These are phyloP conservation scores for Helianthus annuus DNA, from an alignment of 129 eudicot species.

Conservation along the genomic window HanXRQr2.0-SUNRISE NC_035445.2:121392745-121393244, in stretches of 20 bases:
- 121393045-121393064: slow-evolving; percentile 13
- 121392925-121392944: no score
- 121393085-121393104: slow-evolving; percentile 7
- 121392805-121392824: no score
- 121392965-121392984: not conserved
- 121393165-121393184: slow-evolving; percentile 4
- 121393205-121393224: not conserved
- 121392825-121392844: no score
- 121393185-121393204: slow-evolving; percentile 7
- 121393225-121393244: not conserved
- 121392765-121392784: no score
- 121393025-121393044: slow-evolving; percentile 26
- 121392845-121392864: no score
- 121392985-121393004: slow-evolving; percentile 16
- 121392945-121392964: no score
- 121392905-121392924: no score
- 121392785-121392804: no score
- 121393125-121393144: slow-evolving; percentile 19
- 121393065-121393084: slow-evolving; percentile 1
- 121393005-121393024: slow-evolving; percentile 24
- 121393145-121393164: not conserved
- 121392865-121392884: no score
- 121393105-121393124: slow-evolving; percentile 8
- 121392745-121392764: no score
- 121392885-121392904: no score